These are phyloP conservation scores for Sanghuangporus baumii DNA, from an alignment of 1,284 basidiomycete genomes.

Conservation along the genomic window DNA sequence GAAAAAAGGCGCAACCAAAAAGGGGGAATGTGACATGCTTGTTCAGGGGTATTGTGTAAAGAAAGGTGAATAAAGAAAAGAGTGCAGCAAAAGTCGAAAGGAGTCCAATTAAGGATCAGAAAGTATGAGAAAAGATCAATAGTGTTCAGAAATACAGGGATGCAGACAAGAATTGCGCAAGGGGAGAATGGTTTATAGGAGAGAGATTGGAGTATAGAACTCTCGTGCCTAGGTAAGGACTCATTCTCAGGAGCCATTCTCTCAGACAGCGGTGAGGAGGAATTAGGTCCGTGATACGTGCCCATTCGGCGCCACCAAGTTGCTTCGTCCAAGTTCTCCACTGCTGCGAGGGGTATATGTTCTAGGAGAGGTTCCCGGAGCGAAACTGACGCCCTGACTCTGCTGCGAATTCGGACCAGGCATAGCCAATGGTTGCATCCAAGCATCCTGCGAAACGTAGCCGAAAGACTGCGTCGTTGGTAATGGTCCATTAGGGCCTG, in stretches of 20 bases:
- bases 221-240: background rate
- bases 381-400: background rate
- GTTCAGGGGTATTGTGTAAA: constrained; percentile 3
- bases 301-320: constrained; percentile 5
- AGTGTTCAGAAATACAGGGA: constrained; percentile 13
- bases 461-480: constrained; percentile 8
- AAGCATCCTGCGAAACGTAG: constrained; percentile 8
- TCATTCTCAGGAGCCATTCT: background rate
- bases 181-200: background rate
- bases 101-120: constrained; percentile 5
- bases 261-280: background rate
- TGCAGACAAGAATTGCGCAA: background rate
- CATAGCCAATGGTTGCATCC: constrained; percentile 11
- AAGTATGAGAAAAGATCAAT: constrained; percentile 10
- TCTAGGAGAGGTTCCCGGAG: constrained; percentile 9
- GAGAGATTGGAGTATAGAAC: background rate
- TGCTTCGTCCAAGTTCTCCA: constrained; percentile 10
- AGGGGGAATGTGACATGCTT: constrained; percentile 9
- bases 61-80: background rate
- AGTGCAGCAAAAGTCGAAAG: background rate
- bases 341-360: constrained; percentile 17
- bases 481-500: constrained; percentile 25
- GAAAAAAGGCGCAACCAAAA: background rate
- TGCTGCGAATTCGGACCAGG: constrained; percentile 6
- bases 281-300: constrained; percentile 11